Conservation (phyloP, 1,284 basidiomycete genomes). For the Xerocomus amazonicus region DNA sequence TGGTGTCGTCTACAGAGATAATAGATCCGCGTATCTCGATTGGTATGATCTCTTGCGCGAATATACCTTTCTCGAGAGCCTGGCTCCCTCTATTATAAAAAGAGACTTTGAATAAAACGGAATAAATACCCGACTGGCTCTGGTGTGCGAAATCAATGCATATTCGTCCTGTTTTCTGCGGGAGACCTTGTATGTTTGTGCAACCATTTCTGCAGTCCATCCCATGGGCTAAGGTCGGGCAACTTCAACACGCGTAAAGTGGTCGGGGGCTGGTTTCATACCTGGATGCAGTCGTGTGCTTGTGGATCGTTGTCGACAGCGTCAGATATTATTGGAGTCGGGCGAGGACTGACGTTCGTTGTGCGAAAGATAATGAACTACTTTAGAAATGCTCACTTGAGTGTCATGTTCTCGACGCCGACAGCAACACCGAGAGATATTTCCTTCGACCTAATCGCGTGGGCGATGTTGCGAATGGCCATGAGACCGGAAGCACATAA, state of each 20-base stretch:
- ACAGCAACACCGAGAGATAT: conserved; percentile 75
- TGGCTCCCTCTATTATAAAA: conserved; percentile 24
- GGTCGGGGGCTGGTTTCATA: conserved; percentile 28
- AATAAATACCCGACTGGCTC: conserved; percentile 57
- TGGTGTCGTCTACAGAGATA: conserved; percentile 73
- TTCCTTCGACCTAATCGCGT: conserved; percentile 69
- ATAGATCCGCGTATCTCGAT: conserved; percentile 58
- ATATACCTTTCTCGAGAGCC: conserved; percentile 62
- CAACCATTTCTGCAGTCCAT: conserved; percentile 89
- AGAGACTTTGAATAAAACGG: not conserved
- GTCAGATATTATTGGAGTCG: conserved; percentile 69
- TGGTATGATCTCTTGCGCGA: conserved; percentile 79
- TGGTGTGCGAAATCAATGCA: conserved; percentile 76
- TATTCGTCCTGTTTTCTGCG: conserved; percentile 79
- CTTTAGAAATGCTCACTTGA: conserved; percentile 50
- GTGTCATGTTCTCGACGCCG: conserved; percentile 83
- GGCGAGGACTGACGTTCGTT: conserved; percentile 55
- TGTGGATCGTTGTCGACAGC: conserved; percentile 48
- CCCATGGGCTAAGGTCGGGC: conserved; percentile 76
- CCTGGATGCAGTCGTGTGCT: conserved; percentile 76
- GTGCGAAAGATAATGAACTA: not conserved
- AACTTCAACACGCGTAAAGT: conserved; percentile 5
- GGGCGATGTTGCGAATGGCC: conserved; percentile 77
- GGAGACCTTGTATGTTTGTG: conserved; percentile 68
- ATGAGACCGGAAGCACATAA: conserved; percentile 85